phyloP scores from a whole-genome alignment of 805 yeast species.

The Candida awuae region DNA sequence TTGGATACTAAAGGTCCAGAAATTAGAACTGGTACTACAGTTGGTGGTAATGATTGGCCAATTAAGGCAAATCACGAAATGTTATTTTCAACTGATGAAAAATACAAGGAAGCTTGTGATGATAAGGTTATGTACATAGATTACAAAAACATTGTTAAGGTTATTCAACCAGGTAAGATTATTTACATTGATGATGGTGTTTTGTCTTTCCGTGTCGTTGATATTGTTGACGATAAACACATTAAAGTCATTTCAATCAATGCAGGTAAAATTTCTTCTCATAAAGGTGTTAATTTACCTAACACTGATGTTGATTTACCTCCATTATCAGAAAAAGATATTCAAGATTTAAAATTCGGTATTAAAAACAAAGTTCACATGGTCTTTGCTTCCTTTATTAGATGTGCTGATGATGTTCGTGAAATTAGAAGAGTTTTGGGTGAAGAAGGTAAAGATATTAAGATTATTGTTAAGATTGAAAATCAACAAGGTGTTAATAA shows the following conservation, averaged over 20 bases:
- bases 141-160: constrained; percentile 94
- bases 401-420: constrained; percentile 83
- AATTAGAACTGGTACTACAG: constrained; percentile 96
- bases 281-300: constrained; percentile 99
- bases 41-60: constrained; percentile 71
- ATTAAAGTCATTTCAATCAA: constrained; percentile 84
- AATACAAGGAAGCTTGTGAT: constrained; percentile 62
- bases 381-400: constrained; percentile 97
- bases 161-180: constrained; percentile 77
- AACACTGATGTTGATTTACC: constrained; percentile 98
- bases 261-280: constrained; percentile 92
- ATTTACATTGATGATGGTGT: constrained; percentile 98
- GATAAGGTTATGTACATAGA: constrained; percentile 83
- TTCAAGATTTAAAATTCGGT: constrained; percentile 86
- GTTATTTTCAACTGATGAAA: constrained; percentile 87
- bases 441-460: constrained; percentile 93
- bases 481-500: constrained; percentile 99
- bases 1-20: constrained; percentile 99
- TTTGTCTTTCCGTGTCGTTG: constrained; percentile 84
- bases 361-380: constrained; percentile 96
- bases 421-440: constrained; percentile 93
- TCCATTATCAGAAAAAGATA: constrained; percentile 95
- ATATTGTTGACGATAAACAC: constrained; percentile 71
- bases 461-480: constrained; percentile 96
- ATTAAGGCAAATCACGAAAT: constrained; percentile 81